A percentile compares a stretch with the other conserved stretches of the same genome.
These are phyloP conservation scores for Serendipita vermifera DNA, from an alignment of 768 basidiomycete species.

Conservation along the genomic window DNA sequence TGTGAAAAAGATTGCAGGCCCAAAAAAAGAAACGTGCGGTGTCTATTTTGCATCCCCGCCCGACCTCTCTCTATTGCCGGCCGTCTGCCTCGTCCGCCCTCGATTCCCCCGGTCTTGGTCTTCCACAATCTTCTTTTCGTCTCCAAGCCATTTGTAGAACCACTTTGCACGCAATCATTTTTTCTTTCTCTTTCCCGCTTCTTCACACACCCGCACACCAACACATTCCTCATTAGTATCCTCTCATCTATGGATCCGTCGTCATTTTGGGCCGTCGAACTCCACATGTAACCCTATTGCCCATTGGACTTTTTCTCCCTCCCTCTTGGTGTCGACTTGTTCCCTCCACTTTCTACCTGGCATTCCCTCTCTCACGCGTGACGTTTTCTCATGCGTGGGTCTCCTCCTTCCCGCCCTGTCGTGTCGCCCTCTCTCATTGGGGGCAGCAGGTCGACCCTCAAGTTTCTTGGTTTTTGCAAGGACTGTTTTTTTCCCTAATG, in stretches of 20 bases:
- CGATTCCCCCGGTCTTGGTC: background rate
- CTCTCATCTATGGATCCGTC: background rate
- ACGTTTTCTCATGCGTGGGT: no score
- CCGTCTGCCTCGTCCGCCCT: background rate
- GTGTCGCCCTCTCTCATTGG: no score
- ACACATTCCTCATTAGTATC: background rate
- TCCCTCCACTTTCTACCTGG: no score
- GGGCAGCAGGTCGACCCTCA: no score
- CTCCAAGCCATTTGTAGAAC: background rate
- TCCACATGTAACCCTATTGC: no score
- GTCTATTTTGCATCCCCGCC: background rate
- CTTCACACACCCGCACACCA: background rate
- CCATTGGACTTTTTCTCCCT: no score
- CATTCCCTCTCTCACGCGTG: no score
- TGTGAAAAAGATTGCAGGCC: background rate
- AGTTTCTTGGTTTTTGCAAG: no score
- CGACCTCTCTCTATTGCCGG: background rate
- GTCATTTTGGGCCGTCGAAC: no score
- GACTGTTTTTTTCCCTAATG: no score
- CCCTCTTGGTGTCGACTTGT: no score
- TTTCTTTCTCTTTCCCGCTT: background rate
- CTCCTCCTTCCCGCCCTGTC: no score
- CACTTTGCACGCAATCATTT: background rate
- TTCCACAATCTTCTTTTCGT: background rate
- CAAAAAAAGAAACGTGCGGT: background rate